Evolutionary conservation across 306 rosid genomes (phyloP), one percentile per base, ranked within the genome.

Genomic region (Vigna trinervia): DNA sequence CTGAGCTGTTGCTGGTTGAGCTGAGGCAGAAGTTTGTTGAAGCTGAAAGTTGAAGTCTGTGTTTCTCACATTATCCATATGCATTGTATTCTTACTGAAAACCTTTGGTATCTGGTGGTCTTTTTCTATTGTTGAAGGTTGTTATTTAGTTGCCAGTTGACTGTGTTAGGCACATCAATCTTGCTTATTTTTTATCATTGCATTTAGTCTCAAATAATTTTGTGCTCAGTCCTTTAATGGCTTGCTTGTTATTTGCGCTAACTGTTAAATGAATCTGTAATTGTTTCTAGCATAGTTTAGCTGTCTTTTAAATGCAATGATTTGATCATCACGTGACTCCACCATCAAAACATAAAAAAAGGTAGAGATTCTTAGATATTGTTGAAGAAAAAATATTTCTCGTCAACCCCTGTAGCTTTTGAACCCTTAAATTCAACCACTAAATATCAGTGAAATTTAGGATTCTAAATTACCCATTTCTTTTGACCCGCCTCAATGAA

Each of bases 1-100:
- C 91, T 72, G 89, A 90, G 45, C 76, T 84, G n/a, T 72, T 91
- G 78, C 78, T 81, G 73, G 84, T 47, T 20, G 87, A 84, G 84
- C 84, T 91, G 85, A 75, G 83, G 83, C 79, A 71, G 30, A 81
- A 64, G 30, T 52, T 69, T 80, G 64, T 65, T 82, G 88, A 80
- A 75, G 73, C 82, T 57, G 75, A 74, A 76, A 80, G 79, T 75
- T 79, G 77, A 84, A 43, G 71, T 51, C 64, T 52, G 73, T 54
- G 30, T 39, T 19, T 64, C 28, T 41, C 66, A 60, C 57, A 70
- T 61, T 64, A 19, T 30, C 6, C 34, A 57, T 26, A 28, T 32
- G 46, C 22, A 32, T 45, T 66, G 62, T 76, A 72, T 70, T 76
- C 64, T 34, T 20, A 62, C 36, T 45, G n/a, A 57, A 68, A 64